phyloP scores from a whole-genome alignment of 257 asterid genomes.

The Nicotiana paniculata region DNA sequence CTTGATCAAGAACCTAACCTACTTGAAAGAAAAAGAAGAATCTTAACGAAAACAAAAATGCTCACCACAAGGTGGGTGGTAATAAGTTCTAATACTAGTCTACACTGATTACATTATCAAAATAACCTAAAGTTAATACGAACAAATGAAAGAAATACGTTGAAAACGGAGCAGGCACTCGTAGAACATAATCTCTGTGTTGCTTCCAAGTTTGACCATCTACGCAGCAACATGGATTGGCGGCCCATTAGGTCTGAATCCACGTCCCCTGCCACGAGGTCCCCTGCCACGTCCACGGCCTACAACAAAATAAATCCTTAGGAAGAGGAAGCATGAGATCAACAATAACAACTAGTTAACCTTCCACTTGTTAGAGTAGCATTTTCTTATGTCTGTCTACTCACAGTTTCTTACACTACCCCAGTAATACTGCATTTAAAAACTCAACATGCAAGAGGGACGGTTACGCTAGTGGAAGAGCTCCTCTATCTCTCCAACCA shows the following conservation, averaged over 20 bases:
- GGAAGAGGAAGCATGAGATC: not conserved
- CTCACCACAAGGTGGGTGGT: slow-evolving; percentile 47
- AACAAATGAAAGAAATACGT: slow-evolving; percentile 3
- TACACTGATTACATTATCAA: slow-evolving; percentile 30
- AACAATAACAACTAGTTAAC: not conserved
- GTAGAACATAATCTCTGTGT: slow-evolving; percentile 4
- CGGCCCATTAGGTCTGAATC: slow-evolving; percentile 43
- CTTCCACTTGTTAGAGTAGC: not conserved
- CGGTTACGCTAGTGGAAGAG: too few relatives aligned
- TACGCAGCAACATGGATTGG: slow-evolving; percentile 9
- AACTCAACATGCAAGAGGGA: too few relatives aligned
- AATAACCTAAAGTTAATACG: slow-evolving; percentile 12
- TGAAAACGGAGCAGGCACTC: slow-evolving; percentile 18
- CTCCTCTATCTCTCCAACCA: too few relatives aligned
- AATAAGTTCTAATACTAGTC: slow-evolving; percentile 26
- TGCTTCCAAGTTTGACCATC: not conserved
- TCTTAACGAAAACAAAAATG: slow-evolving; percentile 43
- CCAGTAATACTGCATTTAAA: too few relatives aligned
- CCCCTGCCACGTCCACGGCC: slow-evolving; percentile 92
- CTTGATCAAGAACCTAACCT: slow-evolving; percentile 37
- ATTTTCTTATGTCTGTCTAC: too few relatives aligned
- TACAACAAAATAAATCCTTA: slow-evolving; percentile 16
- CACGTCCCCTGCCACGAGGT: slow-evolving; percentile 70
- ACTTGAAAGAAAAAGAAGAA: slow-evolving; percentile 7
- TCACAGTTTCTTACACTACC: too few relatives aligned